Base-by-base conservation (phyloP, 2,329 filamentous ascomycete species). In the Rutstroemia sp. region DNA sequence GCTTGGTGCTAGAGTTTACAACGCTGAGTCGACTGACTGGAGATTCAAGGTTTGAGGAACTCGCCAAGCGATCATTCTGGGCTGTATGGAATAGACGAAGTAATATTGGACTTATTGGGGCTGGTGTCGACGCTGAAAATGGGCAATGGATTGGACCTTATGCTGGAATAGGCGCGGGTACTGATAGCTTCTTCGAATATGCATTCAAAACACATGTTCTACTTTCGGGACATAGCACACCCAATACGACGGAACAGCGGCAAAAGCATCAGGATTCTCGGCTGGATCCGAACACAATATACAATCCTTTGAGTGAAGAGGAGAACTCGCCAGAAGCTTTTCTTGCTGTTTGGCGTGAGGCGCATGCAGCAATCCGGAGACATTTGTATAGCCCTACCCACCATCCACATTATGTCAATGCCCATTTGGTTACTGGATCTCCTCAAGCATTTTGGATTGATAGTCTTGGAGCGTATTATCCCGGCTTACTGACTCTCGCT, bases 101-200 rank as follows among this genome's bases (percentile, higher is more conserved):
- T 69, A 81, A 84, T 42, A 89, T 96, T 65, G 90, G 89, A 4
- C 77, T 99, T 23, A 86, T 99, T 60, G 94, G 92, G 7, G 88
- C 90, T 57, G 92, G 92, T 2, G 91, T 99, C 59, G 92, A 96
- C 73, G 89, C 91, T 1, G 92, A 97, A 68, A 87, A 84, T 27
- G 94, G 92, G 0, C 79, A 87, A 63, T 99, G 94, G 94, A 86
- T 94, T 37, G 87, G 87, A 8, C 81, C 88, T 2, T 92, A 89
- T 69, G 86, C 92, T n/a, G 92, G 94, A 30, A 95, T 99, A 64
- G 94, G 94, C 50, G 94, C 94, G 7, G 94, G 94, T 41, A 90
- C 96, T 67, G 94, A 99, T 73, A 96, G 92, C 73, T 99, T 99
- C 74, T 97, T 96, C 67, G 94, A 99, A 73, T 99, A 99, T 72